phyloP scores from a whole-genome alignment of 768 basidiomycete genomes.

The Lactifluus rugatus region DNA sequence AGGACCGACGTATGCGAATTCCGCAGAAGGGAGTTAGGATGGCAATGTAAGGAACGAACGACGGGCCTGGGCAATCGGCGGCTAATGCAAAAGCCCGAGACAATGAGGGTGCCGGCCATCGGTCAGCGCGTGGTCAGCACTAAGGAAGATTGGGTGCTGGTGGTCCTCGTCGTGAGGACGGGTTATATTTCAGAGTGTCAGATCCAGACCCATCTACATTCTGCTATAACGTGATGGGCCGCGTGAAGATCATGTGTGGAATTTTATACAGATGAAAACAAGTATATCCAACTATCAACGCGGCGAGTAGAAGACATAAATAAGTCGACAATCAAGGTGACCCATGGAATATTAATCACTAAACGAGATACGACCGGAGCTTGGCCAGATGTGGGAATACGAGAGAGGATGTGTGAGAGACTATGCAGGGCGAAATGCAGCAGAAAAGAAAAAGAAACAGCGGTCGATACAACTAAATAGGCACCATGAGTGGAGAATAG shows the following conservation, averaged over 20 bases:
- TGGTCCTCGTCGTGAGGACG: background rate
- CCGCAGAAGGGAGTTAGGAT: background rate
- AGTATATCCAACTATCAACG: background rate
- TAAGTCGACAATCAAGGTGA: constrained; percentile 5
- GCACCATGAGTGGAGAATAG: background rate
- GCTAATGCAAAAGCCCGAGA: background rate
- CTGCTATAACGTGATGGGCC: background rate
- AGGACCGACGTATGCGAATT: background rate
- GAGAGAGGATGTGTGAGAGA: background rate
- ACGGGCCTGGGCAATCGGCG: background rate
- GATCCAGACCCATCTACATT: too few relatives aligned
- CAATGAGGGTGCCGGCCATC: background rate
- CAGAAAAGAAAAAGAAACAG: background rate
- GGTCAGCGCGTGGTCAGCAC: background rate
- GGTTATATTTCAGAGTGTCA: background rate
- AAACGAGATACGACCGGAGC: constrained; percentile 2
- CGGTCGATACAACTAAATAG: background rate
- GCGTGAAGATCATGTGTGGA: background rate
- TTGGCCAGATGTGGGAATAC: background rate
- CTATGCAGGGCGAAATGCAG: background rate
- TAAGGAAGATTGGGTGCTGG: background rate
- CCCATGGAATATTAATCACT: background rate
- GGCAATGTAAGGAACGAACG: background rate
- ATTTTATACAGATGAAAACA: background rate
- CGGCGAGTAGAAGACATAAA: background rate